Base-by-base conservation (phyloP, 2,329 filamentous ascomycete genomes). In the Xylaria sp. region DNA sequence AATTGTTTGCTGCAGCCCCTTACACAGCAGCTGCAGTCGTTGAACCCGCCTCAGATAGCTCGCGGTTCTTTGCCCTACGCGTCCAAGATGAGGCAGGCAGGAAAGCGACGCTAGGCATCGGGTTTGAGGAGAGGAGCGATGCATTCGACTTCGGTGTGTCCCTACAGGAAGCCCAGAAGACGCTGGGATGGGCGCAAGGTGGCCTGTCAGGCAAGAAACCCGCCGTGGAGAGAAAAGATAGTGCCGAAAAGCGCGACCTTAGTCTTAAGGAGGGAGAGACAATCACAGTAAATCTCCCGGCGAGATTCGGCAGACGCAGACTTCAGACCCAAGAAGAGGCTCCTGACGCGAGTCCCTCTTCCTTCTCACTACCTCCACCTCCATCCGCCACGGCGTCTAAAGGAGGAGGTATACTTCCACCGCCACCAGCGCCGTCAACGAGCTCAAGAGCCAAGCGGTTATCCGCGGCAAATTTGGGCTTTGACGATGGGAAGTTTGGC, bases 181-280 rank as follows among this genome's bases (percentile, higher is more conserved):
- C 89, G 1, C 80, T 94, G 7, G 90, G 89, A 0, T 84, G 91
- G 77, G 87, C 89, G 15, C 82, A 83, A 41, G 78, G 76, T 54
- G 80, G 76, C 8, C 76, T 76, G 25, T 75, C 78, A 25, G 73
- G 77, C 74, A 79, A 80, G 73, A 81, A 81, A 51, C 73, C 76
- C 0, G 78, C 78, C 4, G 77, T 77, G 8, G 81, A 80, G 68
- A 80, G 81, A 69, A 79, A 80, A 55, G 80, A 82, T 52, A 81
- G 81, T 51, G 82, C 84, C 66, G 87, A 88, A 76, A 91, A 90
- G 81, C 88, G 87, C 73, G 94, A 97, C 77, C 94, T 94, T 77
- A 94, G 92, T 76, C 80, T 97, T 72, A 97, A 97, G 80, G 93
- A 94, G 69, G 94, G 94, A 12, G 91, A 97, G 85, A 97, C 92